phyloP scores from a whole-genome alignment of 2,329 filamentous ascomycete species.

The Lachnellula occidentalis region DNA sequence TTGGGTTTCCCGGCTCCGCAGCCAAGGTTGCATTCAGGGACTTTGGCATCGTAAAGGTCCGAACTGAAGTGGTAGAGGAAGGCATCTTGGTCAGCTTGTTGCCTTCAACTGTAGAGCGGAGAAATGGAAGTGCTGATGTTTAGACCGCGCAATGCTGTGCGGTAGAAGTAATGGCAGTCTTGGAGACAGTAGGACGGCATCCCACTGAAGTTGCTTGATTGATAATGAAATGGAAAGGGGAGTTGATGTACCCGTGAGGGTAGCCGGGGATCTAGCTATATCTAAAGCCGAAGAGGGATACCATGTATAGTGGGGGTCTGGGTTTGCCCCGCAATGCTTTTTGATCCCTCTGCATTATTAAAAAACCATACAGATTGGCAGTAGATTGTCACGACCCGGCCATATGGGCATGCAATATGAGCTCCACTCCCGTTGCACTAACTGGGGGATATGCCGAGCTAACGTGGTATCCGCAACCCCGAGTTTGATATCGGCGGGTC shows the following conservation, averaged over 20 bases:
- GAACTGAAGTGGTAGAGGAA: slow-evolving; percentile 57
- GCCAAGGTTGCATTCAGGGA: slow-evolving; percentile 67
- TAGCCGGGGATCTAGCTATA: slow-evolving; percentile 22
- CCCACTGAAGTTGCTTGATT: slow-evolving; percentile 12
- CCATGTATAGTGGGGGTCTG: slow-evolving; percentile 14
- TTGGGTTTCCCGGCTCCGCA: slow-evolving; percentile 24
- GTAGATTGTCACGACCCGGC: slow-evolving; percentile 19
- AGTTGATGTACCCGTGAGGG: neutral
- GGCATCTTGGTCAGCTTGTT: slow-evolving; percentile 50
- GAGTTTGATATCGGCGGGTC: slow-evolving; percentile 9
- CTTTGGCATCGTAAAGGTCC: slow-evolving; percentile 65
- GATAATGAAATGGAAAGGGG: neutral
- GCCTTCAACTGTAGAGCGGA: slow-evolving; percentile 60
- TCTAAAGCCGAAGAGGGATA: slow-evolving; percentile 11
- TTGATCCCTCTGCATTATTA: slow-evolving; percentile 11
- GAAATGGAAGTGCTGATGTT: slow-evolving; percentile 76
- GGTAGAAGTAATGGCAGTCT: slow-evolving; percentile 91
- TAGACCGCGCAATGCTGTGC: slow-evolving; percentile 79
- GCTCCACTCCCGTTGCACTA: slow-evolving; percentile 22
- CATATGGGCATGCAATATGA: slow-evolving; percentile 23
- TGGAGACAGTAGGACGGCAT: slow-evolving; percentile 81
- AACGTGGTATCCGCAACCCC: slow-evolving; percentile 21
- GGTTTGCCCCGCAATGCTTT: slow-evolving; percentile 15
- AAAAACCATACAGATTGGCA: slow-evolving; percentile 4
- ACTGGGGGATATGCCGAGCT: slow-evolving; percentile 16